Percentiles rank a stretch among this genome's conserved stretches.
phyloP scores from a whole-genome alignment of 2,329 filamentous ascomycete genomes.

The Lachnellula hyalina region DNA sequence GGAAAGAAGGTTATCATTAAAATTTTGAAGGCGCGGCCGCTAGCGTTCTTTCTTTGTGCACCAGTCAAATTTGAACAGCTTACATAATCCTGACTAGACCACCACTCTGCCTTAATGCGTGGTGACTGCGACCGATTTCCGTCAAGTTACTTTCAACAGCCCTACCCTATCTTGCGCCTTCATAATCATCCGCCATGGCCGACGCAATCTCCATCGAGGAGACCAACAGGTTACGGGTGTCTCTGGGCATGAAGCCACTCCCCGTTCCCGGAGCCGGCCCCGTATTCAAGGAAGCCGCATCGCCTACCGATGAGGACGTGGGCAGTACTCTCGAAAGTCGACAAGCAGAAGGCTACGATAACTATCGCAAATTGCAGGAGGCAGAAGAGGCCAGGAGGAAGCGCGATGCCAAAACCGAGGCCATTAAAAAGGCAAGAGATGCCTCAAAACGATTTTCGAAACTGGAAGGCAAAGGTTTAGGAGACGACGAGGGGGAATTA shows the following conservation, averaged over 20 bases:
- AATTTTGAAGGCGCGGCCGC: constrained; percentile 1
- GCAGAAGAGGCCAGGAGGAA: constrained; percentile 72
- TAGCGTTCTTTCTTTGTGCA: background rate
- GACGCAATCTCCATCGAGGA: constrained; percentile 79
- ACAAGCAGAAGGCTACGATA: constrained; percentile 66
- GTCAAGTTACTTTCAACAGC: no score
- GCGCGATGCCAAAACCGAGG: constrained; percentile 74
- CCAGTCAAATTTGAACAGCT: no score
- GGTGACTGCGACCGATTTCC: no score
- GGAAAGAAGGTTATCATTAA: constrained; percentile 17
- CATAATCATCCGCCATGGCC: constrained; percentile 28
- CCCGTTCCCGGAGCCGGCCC: constrained; percentile 71
- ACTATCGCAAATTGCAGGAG: constrained; percentile 60
- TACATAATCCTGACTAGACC: no score
- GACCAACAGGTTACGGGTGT: constrained; percentile 85
- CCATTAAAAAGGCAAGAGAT: constrained; percentile 84
- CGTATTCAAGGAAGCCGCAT: constrained; percentile 45
- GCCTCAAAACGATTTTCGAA: constrained; percentile 68
- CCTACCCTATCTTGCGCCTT: background rate
- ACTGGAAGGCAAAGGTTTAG: constrained; percentile 78
- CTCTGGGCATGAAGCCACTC: constrained; percentile 84
- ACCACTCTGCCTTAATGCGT: no score
- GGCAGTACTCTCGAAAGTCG: constrained; percentile 81
- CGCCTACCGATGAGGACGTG: constrained; percentile 59
- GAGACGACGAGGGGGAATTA: constrained; percentile 63